A percentile compares a stretch with the other conserved stretches of the same genome.
Evolutionary conservation across 2,329 filamentous ascomycete genomes (phyloP).

Genomic region (Capronia americana): DNA sequence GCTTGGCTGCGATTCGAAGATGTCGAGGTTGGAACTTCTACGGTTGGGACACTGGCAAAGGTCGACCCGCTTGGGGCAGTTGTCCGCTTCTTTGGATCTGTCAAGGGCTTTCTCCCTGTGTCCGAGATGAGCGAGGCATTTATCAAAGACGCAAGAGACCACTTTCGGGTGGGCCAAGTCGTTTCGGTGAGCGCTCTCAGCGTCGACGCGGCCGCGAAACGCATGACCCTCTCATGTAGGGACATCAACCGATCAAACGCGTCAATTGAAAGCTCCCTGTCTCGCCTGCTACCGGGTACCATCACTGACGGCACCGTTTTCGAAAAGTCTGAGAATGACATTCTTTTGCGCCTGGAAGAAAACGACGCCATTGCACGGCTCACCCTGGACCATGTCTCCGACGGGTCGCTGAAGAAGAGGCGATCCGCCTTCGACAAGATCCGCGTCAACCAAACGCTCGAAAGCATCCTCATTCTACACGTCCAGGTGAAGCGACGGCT

Average conservation of each 20-base stretch:
- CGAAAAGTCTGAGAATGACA: conserved; percentile 78
- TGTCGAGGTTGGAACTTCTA: conserved; percentile 75
- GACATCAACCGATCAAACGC: conserved; percentile 64
- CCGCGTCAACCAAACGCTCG: conserved; percentile 79
- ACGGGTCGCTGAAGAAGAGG: conserved; percentile 81
- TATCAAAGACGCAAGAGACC: conserved; percentile 84
- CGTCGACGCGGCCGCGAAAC: conserved; percentile 72
- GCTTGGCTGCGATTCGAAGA: conserved; percentile 79
- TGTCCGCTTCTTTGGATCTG: conserved; percentile 86
- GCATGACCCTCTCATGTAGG: conserved; percentile 90
- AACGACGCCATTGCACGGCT: conserved; percentile 79
- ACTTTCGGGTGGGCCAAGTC: conserved; percentile 89
- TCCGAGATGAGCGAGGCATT: conserved; percentile 98
- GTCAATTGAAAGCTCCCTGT: conserved; percentile 27
- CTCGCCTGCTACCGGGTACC: conserved; percentile 69
- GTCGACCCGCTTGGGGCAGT: conserved; percentile 79
- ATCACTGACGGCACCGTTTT: conserved; percentile 78
- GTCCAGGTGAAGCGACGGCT: conserved; percentile 79
- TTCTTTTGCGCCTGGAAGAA: conserved; percentile 76
- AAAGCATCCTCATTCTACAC: conserved; percentile 82
- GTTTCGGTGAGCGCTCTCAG: conserved; percentile 88
- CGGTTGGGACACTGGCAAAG: conserved; percentile 85
- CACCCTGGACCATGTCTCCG: conserved; percentile 78
- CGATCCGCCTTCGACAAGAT: conserved; percentile 79
- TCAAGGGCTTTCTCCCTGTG: conserved; percentile 87